Base-by-base conservation (phyloP, 805 yeast genomes). In the Lipomyces lipofer region DNA sequence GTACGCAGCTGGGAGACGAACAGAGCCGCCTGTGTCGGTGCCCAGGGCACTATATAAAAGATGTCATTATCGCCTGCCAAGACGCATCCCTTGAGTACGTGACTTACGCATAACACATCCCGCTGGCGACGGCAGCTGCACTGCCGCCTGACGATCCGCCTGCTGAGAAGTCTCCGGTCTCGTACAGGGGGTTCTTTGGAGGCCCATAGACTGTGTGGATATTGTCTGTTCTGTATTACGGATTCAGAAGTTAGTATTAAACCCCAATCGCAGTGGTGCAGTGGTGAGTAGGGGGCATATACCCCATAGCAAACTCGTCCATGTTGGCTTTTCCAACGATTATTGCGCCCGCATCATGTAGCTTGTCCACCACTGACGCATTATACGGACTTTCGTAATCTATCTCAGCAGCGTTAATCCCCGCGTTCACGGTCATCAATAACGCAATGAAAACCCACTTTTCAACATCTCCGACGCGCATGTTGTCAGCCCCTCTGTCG, bases 281-380 rank as follows among this genome's bases (percentile, higher is more conserved):
- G 83, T 15, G 28, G 8, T 10, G 12, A 9, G 9, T 13, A 15
- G 77, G 10, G 88, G n/a, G n/a, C n/a, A n/a, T n/a, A n/a, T n/a
- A 83, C 9, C 99, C 99, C 99, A 94, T 94, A 2, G 96, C 99
- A 73, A 94, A 94, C 71, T 94, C 97, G 71, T 94, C 99, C 80
- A 94, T 75, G 63, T 92, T 94, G 1, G 95, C 79, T 69, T 92
- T 94, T 0, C 97, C 99, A 0, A 84, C 73, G 4, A 72, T 60
- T 0, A 66, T 58, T 13, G 79, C 77, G 0, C 90, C 88, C 1
- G 75, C 73, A 0, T 71, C 63, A 7, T 76, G 68, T n/a, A 94
- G 68, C 2, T 82, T 71, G 1, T 69, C 61, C 0, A 81, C 81
- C 2, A 84, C 86, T 0, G 97, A 88, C 10, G 97, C 86, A 58